Percentiles rank a stretch among this genome's conserved stretches.
Conservation (phyloP, 192 early-diverging fungal species). For the Entomortierella chlamydospora region DNA sequence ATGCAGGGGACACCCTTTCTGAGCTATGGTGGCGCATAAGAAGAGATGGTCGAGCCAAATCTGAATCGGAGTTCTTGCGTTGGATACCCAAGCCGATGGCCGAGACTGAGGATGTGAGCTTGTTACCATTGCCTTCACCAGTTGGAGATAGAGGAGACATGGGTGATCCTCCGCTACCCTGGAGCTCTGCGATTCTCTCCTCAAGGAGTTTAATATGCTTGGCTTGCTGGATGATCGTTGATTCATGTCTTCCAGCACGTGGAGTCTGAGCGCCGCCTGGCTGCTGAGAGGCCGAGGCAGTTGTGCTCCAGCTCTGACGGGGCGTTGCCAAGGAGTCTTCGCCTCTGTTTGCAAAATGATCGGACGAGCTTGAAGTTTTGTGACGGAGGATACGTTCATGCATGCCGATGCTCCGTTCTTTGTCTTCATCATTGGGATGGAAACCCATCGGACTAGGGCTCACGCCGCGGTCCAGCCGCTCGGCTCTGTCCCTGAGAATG, state of each 20-base stretch:
- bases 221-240: conserved; percentile 44
- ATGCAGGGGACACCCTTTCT: conserved; percentile 24
- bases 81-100: conserved; percentile 30
- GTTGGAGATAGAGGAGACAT: too few species aligned
- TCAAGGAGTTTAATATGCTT: conserved; percentile 52
- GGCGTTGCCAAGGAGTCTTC: conserved; percentile 50
- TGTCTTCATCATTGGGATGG: conserved; percentile 6
- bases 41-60: conserved; percentile 1
- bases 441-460: conserved; percentile 27
- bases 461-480: conserved; percentile 52
- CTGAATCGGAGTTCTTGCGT: conserved; percentile 29
- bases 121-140: conserved; percentile 13
- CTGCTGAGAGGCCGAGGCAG: background rate
- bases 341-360: conserved; percentile 6
- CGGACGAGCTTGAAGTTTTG: conserved; percentile 29
- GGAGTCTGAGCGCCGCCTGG: conserved; percentile 8
- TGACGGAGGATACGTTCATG: conserved; percentile 33
- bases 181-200: conserved; percentile 50
- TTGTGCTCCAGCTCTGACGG: conserved; percentile 50
- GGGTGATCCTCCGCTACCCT: conserved; percentile 26
- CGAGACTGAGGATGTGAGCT: conserved; percentile 13
- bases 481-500: conserved; percentile 27
- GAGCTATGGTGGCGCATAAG: conserved; percentile 10
- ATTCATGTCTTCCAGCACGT: conserved; percentile 45
- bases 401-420: background rate